Evolutionary conservation across 306 rosid genomes (phyloP), one percentile per base, ranked within the genome.

Genomic region (Ceratonia siliqua): DNA sequence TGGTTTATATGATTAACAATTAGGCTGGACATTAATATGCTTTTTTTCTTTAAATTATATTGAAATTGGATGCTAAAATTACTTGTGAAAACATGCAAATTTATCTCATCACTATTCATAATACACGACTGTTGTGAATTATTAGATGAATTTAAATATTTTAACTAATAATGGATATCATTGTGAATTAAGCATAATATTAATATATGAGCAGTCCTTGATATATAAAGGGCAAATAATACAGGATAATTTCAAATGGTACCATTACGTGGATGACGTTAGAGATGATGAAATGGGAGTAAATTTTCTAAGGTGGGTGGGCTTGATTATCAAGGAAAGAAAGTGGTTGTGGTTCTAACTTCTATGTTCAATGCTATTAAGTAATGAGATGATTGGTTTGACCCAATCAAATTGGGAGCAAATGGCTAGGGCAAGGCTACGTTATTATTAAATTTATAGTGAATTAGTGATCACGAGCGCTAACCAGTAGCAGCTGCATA

Each of bases 401-500:
- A 46, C 22, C 24, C 2, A 6, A 35, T 27, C 12, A 33, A 69
- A 75, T 53, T 28, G 9, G 22, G 2, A 20, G 53, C 53, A 5
- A 15, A 17, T 13, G 53, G 22, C n/a, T 15, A 5, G 27, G 20
- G 1, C 27, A 50, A 6, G 27, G 20, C 56, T 20, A 3, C 7
- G 10, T 0, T 6, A 50, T 50, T 50, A 1, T 45, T 45, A 45
- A 45, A 45, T 15, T 0, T 14, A 4, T 5, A n/a, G n/a, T n/a
- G n/a, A n/a, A n/a, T 5, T 0, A 17, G 21, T n/a, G n/a, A n/a
- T 22, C 33, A 4, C 35, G 49, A 73, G 46, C 64, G 17, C 36
- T 59, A 18, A 62, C 28, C 41, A 12, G 25, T 67, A 77, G 41
- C 63, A 77, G 41, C 63, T 79, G 48, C 57, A 67, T 8, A 11